Evolutionary conservation across 2,329 filamentous ascomycete genomes (phyloP).

Genomic region (Zasmidium citrigriseum): DNA sequence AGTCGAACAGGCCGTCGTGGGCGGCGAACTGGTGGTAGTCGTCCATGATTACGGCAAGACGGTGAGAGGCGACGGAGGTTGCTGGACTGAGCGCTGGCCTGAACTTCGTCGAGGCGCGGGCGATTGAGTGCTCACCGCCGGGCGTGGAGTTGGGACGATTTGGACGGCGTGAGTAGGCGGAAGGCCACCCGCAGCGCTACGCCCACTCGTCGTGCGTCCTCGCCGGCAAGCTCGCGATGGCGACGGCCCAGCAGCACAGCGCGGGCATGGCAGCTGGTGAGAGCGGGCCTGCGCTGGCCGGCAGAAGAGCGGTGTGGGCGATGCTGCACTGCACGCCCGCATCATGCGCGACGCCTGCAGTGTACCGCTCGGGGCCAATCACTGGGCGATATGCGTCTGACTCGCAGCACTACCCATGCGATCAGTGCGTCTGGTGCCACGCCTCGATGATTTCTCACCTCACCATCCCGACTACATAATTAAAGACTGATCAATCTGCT

Average conservation of each 20-base stretch:
- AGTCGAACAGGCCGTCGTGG: slow-evolving; percentile 44
- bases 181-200: neutral
- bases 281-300: neutral
- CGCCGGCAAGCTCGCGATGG: neutral
- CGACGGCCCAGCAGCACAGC: too few relatives aligned
- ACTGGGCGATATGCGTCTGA: neutral
- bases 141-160: slow-evolving; percentile 1
- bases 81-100: slow-evolving; percentile 19
- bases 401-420: neutral
- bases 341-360: neutral
- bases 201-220: neutral
- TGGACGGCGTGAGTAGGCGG: slow-evolving; percentile 6
- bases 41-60: slow-evolving; percentile 39
- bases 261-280: neutral
- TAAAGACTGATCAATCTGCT: too few relatives aligned
- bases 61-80: slow-evolving; percentile 68
- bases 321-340: slow-evolving; percentile 5
- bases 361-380: neutral
- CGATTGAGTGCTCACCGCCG: slow-evolving; percentile 2
- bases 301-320: slow-evolving; percentile 10
- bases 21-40: slow-evolving; percentile 40
- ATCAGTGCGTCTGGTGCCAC: slow-evolving; percentile 2
- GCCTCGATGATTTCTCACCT: neutral
- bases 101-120: neutral
- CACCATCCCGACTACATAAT: neutral